Evolutionary conservation across 23 red algal species (phyloP), one percentile per base, ranked within the genome.

Genomic region (Agarophyton chilense): DNA sequence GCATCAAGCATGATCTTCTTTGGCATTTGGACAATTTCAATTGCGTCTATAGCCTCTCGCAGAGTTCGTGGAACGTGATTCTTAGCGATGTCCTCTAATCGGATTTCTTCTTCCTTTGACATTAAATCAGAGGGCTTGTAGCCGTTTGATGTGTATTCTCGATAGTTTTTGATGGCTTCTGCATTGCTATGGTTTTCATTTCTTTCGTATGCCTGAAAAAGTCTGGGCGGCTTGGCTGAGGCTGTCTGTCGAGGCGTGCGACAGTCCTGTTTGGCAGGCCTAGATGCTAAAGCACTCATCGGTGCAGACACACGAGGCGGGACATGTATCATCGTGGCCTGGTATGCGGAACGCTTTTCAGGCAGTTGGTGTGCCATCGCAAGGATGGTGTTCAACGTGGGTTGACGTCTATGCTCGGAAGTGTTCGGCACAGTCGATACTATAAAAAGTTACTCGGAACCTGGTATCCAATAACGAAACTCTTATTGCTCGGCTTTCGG

Each of bases 71-170:
- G 68, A 49, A 74, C 16, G 25, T 74, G 68, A 49, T 74, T 74
- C 43, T 74, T 74, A 0, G 68, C 68, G 34, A 74, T 74, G 68
- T 74, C 36, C 43, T 74, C 68, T 21, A 74, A 31, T 9, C 68
- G 68, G 21, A 46, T 43, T 29, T 46, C 43, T 1, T 74, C 68
- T 74, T 74, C 68, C 13, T 49, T 74, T 13, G 68, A 74, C 40
- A 74, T 43, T 4, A 74, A 49, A 28, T 74, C 68, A 13, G 4
- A 31, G 10, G 38, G 68, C 24, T 13, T 74, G 34, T 10, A 29
- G 13, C 68, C 68, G 4, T 10, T 47, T 49, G 38, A 43, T 46
- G 18, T 74, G 41, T 46, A 49, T 24, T 74, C 68, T 11, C 21
- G 40, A 39, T 74, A 74, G 41, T 43, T 74, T 13, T 49, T 45